Evolutionary conservation across 768 basidiomycete species (phyloP).

Genomic region (Cyclocybe aegerita): DNA sequence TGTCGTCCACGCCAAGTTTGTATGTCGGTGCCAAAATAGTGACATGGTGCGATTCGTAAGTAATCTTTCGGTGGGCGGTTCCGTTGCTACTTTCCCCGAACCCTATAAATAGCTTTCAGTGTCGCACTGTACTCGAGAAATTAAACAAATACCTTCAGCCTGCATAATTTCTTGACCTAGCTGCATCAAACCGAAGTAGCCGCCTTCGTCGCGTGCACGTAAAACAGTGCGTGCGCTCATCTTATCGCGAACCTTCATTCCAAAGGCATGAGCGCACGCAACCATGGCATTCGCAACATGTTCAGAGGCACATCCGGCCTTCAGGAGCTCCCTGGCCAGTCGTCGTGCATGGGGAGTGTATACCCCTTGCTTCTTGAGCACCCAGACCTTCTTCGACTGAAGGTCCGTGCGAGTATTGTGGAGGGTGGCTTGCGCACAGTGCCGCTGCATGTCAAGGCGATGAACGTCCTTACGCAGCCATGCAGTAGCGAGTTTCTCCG

Average conservation of each 20-base stretch:
- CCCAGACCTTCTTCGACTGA: too few relatives aligned
- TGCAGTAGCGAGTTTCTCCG: too few relatives aligned
- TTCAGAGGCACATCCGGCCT: constrained; percentile 9
- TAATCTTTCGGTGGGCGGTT: constrained; percentile 22
- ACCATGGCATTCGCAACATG: constrained; percentile 7
- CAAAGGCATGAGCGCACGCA: constrained; percentile 9
- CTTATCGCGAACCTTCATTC: constrained; percentile 8
- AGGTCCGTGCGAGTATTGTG: too few relatives aligned
- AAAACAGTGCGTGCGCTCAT: too few relatives aligned
- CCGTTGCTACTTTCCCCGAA: constrained; percentile 24
- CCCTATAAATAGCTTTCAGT: constrained; percentile 6
- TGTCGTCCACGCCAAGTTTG: constrained; percentile 10
- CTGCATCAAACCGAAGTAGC: not conserved
- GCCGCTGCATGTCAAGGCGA: too few relatives aligned
- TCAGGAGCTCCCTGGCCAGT: constrained; percentile 8
- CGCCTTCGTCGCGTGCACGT: constrained; percentile 11
- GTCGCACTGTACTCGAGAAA: not conserved
- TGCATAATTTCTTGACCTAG: not conserved
- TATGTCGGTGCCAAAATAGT: constrained; percentile 16
- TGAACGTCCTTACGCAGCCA: too few relatives aligned
- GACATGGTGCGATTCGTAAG: constrained; percentile 17
- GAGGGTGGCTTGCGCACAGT: too few relatives aligned
- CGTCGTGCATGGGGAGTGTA: constrained; percentile 10
- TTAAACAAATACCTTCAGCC: not conserved
- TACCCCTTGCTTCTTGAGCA: not conserved